Conservation (phyloP, 345 rosid genomes). For the Eucalyptus urophylla region DNA sequence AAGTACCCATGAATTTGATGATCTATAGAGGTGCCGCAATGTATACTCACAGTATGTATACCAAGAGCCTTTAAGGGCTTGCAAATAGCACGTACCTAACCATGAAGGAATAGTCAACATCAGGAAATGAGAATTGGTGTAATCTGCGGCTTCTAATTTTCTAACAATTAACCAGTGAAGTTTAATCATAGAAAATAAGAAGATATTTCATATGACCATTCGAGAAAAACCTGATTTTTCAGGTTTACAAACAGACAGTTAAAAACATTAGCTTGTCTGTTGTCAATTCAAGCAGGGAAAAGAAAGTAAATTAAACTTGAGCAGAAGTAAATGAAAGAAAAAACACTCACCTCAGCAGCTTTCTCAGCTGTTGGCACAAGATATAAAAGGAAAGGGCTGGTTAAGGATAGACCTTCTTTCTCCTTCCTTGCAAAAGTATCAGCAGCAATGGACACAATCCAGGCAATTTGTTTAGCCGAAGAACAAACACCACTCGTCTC, state of each 20-base stretch:
- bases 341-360: slow-evolving; percentile 50
- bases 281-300: not conserved
- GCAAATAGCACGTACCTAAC: slow-evolving; percentile 66
- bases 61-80: slow-evolving; percentile 81
- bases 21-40: slow-evolving; percentile 56
- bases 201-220: not conserved
- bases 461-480: slow-evolving; percentile 57
- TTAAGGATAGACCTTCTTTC: slow-evolving; percentile 30
- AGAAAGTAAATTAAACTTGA: not conserved
- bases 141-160: not conserved
- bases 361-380: slow-evolving; percentile 77
- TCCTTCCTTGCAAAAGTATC: slow-evolving; percentile 67
- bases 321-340: not conserved
- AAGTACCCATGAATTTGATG: slow-evolving; percentile 68
- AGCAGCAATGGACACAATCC: slow-evolving; percentile 69
- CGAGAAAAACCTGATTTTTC: not conserved
- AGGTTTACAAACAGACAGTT: not conserved
- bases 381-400: slow-evolving; percentile 60
- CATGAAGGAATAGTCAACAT: not conserved
- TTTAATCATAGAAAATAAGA: not conserved
- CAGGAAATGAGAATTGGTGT: not conserved
- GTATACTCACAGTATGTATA: slow-evolving; percentile 80
- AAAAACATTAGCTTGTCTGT: not conserved
- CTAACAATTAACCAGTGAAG: not conserved
- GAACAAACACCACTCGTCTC: slow-evolving; percentile 58